These are phyloP conservation scores for Bertia moriformis DNA, from an alignment of 2,329 filamentous ascomycete genomes.

Conservation along the genomic window DNA sequence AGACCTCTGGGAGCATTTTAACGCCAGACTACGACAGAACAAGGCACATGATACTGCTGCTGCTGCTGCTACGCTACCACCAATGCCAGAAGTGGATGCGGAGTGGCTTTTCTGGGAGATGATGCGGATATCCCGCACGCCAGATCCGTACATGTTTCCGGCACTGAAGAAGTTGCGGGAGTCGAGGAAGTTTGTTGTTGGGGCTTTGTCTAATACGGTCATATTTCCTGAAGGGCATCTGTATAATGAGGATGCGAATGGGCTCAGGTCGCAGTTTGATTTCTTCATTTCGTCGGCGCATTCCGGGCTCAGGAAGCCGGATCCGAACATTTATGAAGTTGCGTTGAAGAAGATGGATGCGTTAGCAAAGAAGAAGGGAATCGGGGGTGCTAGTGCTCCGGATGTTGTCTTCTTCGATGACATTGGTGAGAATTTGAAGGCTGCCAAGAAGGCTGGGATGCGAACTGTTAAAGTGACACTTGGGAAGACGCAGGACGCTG, in stretches of 20 bases:
- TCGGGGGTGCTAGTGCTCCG: conserved; percentile 34
- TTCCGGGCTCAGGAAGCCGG: conserved; percentile 75
- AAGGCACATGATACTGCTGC: conserved; percentile 18
- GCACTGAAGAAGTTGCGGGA: conserved; percentile 57
- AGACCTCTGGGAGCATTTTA: conserved; percentile 55
- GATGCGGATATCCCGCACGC: conserved; percentile 59
- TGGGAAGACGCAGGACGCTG: conserved; percentile 65
- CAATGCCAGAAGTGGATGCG: conserved; percentile 60
- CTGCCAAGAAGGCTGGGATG: conserved; percentile 60
- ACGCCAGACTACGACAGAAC: conserved; percentile 25
- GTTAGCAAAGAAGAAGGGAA: conserved; percentile 39
- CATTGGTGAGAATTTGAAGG: conserved; percentile 85
- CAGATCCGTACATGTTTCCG: conserved; percentile 80
- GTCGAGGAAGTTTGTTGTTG: conserved; percentile 55
- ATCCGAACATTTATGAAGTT: conserved; percentile 65
- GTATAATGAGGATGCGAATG: conserved; percentile 41
- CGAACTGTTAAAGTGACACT: conserved; percentile 72
- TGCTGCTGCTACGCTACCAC: conserved; percentile 26
- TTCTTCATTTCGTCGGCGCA: conserved; percentile 79
- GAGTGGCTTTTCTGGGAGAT: conserved; percentile 77
- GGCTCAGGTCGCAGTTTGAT: conserved; percentile 60
- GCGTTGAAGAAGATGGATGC: conserved; percentile 54
- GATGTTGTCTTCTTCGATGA: conserved; percentile 85
- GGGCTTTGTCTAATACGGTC: conserved; percentile 78
- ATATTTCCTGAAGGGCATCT: conserved; percentile 66